Evolutionary conservation across 2,329 filamentous ascomycete genomes (phyloP), one percentile per base, ranked within the genome.

Genomic region (Emergomyces pasteurianus): DNA sequence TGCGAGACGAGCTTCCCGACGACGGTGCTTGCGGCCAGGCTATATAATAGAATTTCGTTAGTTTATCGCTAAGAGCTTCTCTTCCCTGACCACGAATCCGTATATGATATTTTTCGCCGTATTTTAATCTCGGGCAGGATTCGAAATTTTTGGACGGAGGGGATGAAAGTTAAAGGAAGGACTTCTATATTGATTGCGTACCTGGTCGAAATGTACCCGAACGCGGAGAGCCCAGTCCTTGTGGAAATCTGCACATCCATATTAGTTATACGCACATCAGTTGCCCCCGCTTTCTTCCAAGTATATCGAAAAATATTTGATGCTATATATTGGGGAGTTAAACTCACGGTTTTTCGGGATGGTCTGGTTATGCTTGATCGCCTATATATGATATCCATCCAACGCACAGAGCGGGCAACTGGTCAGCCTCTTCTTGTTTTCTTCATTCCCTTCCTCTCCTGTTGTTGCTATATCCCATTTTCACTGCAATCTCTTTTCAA

Each of bases 181-280:
- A 40, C 31, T 55, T 55, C 3, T 28, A 14, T 26, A 23, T 23
- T 56, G 40, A 28, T 42, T 26, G 77, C 80, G 80, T 92, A 95
- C 92, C 91, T 97, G 94, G 85, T 99, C 91, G 84, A 99, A 99
- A 86, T 99, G 94, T 81, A 90, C 89, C 82, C 91, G 90, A 78
- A 99, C 94, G 83, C 92, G 90, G 83, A 91, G 90, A 82, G 97
- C 92, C 94, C 94, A 99, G 86, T 99, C 92, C 90, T 96, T 96
- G 83, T 90, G 92, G 90, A 96, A 96, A 79, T 96, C 89, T 94
- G 75, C 66, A 68, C 16, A 59, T 8, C 40, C 26, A 23, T n/a
- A 59, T 50, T 14, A 56, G 54, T 60, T 23, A n/a, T n/a, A n/a
- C n/a, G n/a, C n/a, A n/a, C n/a, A n/a, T n/a, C n/a, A n/a, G n/a